Conservation (phyloP, 2,329 filamentous ascomycete species). For the Sporothrix variecibatus region DNA sequence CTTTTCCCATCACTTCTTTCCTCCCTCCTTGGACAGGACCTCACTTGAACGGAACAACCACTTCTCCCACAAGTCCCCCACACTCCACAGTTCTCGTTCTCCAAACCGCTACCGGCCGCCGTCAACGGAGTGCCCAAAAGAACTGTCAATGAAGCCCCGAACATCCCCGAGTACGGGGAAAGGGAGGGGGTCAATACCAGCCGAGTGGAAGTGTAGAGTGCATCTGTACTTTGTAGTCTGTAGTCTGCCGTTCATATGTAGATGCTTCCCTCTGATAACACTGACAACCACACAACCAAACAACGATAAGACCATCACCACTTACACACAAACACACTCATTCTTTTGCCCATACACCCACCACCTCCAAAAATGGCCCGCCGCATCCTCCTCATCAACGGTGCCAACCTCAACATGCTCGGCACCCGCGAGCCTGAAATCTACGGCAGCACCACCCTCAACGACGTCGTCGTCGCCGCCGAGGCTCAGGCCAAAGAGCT, state of each 20-base stretch:
- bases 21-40: too few species aligned
- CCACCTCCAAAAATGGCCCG: conserved; percentile 38
- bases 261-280: not conserved
- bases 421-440: conserved; percentile 72
- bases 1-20: conserved; percentile 5
- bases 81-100: not conserved
- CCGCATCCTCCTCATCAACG: conserved; percentile 71
- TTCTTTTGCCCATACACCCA: too few species aligned
- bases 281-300: not conserved
- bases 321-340: not conserved
- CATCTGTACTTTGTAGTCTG: not conserved
- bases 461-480: conserved; percentile 57
- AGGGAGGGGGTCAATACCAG: not conserved
- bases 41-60: too few species aligned
- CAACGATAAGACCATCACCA: not conserved
- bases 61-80: not conserved
- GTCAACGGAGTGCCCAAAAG: not conserved
- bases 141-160: not conserved
- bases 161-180: not conserved
- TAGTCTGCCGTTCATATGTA: not conserved
- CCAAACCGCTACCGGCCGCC: not conserved
- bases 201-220: too few species aligned
- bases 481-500: conserved; percentile 52
- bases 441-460: conserved; percentile 70
- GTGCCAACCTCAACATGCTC: conserved; percentile 80